Percentiles rank a stretch among this genome's conserved stretches.
Conservation (phyloP, 2,329 filamentous ascomycete species). For the Cadophora gregata region DNA sequence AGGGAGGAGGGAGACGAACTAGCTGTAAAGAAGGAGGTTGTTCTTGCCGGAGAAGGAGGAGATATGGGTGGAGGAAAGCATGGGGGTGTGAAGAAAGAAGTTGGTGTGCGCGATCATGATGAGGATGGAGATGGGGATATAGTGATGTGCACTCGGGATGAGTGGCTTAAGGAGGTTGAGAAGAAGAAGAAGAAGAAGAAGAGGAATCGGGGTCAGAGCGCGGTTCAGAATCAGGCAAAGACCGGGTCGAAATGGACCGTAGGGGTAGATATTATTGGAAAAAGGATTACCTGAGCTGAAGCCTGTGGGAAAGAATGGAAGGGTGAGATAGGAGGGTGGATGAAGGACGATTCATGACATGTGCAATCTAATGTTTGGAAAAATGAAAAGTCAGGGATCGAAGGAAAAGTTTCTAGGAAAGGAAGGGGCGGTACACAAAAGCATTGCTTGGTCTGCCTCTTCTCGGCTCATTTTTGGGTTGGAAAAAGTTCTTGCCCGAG, state of each 20-base stretch:
- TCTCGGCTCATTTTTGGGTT: neutral
- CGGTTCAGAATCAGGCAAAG: neutral
- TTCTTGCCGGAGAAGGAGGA: too few species aligned
- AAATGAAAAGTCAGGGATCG: too few species aligned
- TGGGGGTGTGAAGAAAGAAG: neutral
- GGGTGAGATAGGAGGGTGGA: too few species aligned
- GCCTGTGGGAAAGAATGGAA: too few species aligned
- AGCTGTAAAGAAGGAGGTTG: neutral
- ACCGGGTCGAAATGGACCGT: neutral
- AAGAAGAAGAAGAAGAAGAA: neutral
- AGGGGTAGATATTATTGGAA: too few species aligned
- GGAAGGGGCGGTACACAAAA: neutral
- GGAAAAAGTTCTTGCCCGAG: too few species aligned
- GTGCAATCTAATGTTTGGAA: too few species aligned
- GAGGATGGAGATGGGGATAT: neutral
- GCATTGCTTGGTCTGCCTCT: neutral
- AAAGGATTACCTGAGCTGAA: too few species aligned
- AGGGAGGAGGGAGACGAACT: too few species aligned
- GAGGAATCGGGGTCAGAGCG: neutral
- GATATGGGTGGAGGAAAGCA: neutral
- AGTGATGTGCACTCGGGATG: neutral
- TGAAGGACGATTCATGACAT: too few species aligned
- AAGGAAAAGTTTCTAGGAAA: neutral
- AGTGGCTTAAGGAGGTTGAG: neutral
- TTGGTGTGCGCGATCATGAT: neutral